These are phyloP conservation scores for Chrysoporthe cubensis DNA, from an alignment of 2,329 filamentous ascomycete genomes.

Conservation along the genomic window DNA sequence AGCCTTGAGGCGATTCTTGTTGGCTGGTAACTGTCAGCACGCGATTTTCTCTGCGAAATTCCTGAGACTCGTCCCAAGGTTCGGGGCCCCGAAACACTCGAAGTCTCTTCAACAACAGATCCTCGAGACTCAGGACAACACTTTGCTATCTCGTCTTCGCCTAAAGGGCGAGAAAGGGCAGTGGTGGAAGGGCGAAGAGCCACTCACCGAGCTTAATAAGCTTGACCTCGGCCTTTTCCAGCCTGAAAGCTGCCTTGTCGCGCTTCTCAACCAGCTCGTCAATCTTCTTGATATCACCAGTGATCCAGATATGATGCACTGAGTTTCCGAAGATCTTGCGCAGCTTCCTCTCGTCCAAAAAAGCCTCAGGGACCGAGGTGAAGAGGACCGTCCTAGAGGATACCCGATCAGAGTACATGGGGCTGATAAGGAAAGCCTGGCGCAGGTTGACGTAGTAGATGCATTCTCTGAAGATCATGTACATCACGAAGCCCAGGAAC, in stretches of 20 bases:
- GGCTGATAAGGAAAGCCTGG: constrained; percentile 88
- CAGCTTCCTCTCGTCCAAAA: constrained; percentile 76
- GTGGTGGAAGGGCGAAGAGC: not conserved
- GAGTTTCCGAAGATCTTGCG: constrained; percentile 80
- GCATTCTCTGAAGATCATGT: constrained; percentile 82
- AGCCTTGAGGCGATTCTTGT: constrained; percentile 70
- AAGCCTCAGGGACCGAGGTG: constrained; percentile 78
- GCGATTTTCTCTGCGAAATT: not conserved
- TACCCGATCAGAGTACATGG: constrained; percentile 80
- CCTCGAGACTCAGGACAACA: no score
- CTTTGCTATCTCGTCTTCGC: no score
- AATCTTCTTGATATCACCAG: constrained; percentile 74
- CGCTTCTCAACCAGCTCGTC: constrained; percentile 82
- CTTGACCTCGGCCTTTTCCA: constrained; percentile 86
- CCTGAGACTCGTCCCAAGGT: no score
- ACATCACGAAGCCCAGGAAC: constrained; percentile 87
- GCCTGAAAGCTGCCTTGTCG: constrained; percentile 75
- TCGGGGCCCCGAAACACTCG: no score
- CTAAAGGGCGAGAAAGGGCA: no score
- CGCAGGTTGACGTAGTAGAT: constrained; percentile 92
- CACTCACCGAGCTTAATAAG: constrained; percentile 65
- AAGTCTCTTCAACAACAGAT: no score
- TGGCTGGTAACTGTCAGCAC: constrained; percentile 50
- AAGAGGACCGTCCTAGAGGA: constrained; percentile 91
- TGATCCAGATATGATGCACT: constrained; percentile 84